Evolutionary conservation across 2,329 filamentous ascomycete species (phyloP), one percentile per base, ranked within the genome.

Genomic region (Cladophialophora yegresii): DNA sequence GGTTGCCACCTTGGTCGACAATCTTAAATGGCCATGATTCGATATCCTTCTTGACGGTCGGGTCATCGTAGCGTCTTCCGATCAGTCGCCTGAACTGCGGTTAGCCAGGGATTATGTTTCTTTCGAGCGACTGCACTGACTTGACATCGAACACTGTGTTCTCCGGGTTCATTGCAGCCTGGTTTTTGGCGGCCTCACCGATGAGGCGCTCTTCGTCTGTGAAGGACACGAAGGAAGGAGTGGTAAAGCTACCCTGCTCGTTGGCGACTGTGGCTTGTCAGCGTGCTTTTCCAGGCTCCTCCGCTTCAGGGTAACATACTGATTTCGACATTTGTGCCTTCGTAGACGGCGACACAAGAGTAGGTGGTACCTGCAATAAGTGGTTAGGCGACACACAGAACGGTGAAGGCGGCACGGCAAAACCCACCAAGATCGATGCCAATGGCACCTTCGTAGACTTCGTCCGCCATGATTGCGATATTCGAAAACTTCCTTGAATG

Each of bases 141-240:
- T 98, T 99, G 87, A 96, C 91, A 83, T 99, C 95, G 84, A 98
- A 99, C 83, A 99, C 87, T 75, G 95, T 99, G 86, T 98, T 98
- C 79, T 82, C 82, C 70, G 95, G 95, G 91, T 99, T 99, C 92
- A 98, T 96, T 77, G 95, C 93, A 78, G 93, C 95, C 88, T 97
- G 93, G 87, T 99, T 99, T 91, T 98, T 99, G 78, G 95, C 95
- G 68, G 95, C 93, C 87, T 98, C 95, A 85, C 95, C 95, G 78
- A 98, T 98, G 83, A 99, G 85, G 82, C 95, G 93, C 87, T 99
- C 95, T 85, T 96, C 92, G 76, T 93, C 89, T 79, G 92, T 97
- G 88, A 99, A 99, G 75, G 92, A 96, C 79, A 99, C 95, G 86
- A 97, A 99, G 64, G 95, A 98, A 73, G 95, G 95, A 71, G 95